phyloP scores from a whole-genome alignment of 768 basidiomycete species.

The Austroboletus eburneus region DNA sequence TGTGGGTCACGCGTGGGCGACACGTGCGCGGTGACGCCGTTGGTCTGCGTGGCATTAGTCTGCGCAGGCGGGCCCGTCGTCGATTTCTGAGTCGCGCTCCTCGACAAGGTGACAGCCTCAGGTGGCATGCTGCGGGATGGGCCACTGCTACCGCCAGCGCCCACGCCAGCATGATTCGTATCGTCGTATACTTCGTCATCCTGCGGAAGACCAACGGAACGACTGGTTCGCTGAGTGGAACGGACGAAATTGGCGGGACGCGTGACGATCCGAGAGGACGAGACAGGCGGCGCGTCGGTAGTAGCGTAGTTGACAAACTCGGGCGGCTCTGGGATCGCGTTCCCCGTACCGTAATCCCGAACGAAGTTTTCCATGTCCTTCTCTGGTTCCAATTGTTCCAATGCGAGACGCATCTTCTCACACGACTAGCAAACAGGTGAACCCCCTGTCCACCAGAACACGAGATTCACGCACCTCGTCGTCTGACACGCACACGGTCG shows the following conservation, averaged over 20 bases:
- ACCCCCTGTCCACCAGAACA: not conserved
- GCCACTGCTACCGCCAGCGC: constrained; percentile 52
- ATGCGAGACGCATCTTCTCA: constrained; percentile 78
- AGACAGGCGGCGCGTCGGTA: constrained; percentile 59
- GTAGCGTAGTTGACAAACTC: constrained; percentile 79
- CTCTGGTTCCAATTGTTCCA: constrained; percentile 87
- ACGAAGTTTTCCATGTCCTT: constrained; percentile 90
- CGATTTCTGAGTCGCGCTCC: constrained; percentile 31
- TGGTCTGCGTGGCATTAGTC: constrained; percentile 22
- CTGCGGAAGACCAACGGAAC: constrained; percentile 21
- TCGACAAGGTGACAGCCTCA: constrained; percentile 24
- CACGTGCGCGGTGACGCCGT: constrained; percentile 29
- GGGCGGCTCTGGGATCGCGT: constrained; percentile 83
- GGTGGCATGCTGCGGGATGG: constrained; percentile 27
- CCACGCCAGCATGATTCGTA: constrained; percentile 56
- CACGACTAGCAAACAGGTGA: constrained; percentile 59
- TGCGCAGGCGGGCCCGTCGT: too few species aligned
- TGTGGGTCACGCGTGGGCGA: constrained; percentile 22
- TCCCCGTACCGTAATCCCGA: constrained; percentile 83
- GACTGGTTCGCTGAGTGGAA: constrained; percentile 33
- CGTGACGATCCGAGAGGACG: constrained; percentile 51
- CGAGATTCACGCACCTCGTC: constrained; percentile 67
- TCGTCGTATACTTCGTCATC: constrained; percentile 51
- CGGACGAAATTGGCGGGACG: constrained; percentile 55
- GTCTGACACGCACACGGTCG: constrained; percentile 90